Percentiles rank a stretch among this genome's conserved stretches.
These are phyloP conservation scores for Forsythia suspensa DNA, from an alignment of 257 asterid genomes.

Conservation along the genomic window DNA sequence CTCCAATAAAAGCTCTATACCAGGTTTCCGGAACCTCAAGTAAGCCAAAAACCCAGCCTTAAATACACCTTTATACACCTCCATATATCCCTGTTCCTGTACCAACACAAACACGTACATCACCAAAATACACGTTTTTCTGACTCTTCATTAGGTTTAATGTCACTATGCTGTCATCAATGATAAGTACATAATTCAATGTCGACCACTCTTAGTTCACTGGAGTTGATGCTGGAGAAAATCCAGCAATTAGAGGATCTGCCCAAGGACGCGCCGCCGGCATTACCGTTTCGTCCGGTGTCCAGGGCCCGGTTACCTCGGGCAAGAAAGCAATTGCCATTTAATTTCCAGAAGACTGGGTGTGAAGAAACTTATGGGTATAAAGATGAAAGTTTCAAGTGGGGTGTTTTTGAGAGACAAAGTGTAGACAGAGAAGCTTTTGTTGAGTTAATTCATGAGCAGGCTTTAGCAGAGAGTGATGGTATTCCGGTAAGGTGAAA, in stretches of 20 bases:
- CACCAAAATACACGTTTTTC: no score
- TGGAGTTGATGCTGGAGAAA: slow-evolving; percentile 73
- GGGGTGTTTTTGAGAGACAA: no score
- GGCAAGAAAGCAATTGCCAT: slow-evolving; percentile 37
- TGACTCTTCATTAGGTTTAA: no score
- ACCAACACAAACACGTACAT: neutral
- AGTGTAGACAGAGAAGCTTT: neutral
- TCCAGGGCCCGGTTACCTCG: slow-evolving; percentile 63
- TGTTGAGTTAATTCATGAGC: neutral
- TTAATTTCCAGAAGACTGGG: slow-evolving; percentile 12
- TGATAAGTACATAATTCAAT: slow-evolving; percentile 39
- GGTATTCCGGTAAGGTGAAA: neutral
- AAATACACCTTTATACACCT: neutral
- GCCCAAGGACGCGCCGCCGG: slow-evolving; percentile 46
- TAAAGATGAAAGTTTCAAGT: neutral
- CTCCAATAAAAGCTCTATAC: slow-evolving; percentile 6
- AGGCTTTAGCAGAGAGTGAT: slow-evolving; percentile 7
- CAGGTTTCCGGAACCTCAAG: slow-evolving; percentile 33
- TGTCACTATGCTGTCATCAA: neutral
- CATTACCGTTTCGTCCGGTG: slow-evolving; percentile 69
- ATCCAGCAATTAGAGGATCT: slow-evolving; percentile 51
- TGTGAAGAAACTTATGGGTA: slow-evolving; percentile 16
- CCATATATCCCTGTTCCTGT: neutral
- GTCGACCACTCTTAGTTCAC: slow-evolving; percentile 53
- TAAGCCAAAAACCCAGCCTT: slow-evolving; percentile 33